Percentiles rank a stretch among this genome's conserved stretches.
These are phyloP conservation scores for Termitomyces sp. DNA, from an alignment of 768 basidiomycete genomes.

Conservation along the genomic window DNA sequence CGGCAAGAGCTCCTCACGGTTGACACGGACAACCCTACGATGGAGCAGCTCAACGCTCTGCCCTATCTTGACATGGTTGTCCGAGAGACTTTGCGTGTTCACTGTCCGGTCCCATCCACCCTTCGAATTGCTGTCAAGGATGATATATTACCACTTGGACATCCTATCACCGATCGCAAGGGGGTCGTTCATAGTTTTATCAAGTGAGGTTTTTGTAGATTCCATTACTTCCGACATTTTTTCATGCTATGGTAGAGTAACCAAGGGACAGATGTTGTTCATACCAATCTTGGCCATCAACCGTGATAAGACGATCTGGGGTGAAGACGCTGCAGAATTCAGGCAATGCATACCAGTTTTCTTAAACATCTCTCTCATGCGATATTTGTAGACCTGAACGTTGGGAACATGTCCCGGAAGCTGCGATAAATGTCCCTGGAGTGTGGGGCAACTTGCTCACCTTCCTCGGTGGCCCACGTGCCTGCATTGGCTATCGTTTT, in stretches of 20 bases:
- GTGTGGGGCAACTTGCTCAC: constrained; percentile 55
- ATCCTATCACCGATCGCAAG: constrained; percentile 36
- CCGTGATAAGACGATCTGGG: constrained; percentile 49
- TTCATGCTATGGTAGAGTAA: constrained; percentile 17
- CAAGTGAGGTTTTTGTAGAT: constrained; percentile 19
- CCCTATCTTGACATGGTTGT: constrained; percentile 65
- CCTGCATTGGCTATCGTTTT: constrained; percentile 66
- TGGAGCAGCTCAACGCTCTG: constrained; percentile 63
- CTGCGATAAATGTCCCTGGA: constrained; percentile 43
- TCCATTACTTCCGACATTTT: background rate
- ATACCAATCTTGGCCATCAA: constrained; percentile 56
- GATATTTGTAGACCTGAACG: constrained; percentile 50
- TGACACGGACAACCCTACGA: constrained; percentile 51
- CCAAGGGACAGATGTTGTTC: constrained; percentile 38
- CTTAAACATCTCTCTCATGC: background rate
- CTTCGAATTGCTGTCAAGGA: constrained; percentile 42
- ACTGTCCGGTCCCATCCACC: constrained; percentile 43
- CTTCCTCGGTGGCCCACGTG: constrained; percentile 61
- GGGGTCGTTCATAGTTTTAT: constrained; percentile 35
- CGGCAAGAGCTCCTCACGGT: constrained; percentile 51
- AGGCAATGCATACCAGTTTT: constrained; percentile 28
- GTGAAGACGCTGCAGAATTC: constrained; percentile 58
- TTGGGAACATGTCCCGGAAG: constrained; percentile 46
- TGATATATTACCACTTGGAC: constrained; percentile 44
- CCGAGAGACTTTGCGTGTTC: constrained; percentile 52